Evolutionary conservation across 306 rosid genomes (phyloP).

Genomic region (Cucurbita pepo): DNA sequence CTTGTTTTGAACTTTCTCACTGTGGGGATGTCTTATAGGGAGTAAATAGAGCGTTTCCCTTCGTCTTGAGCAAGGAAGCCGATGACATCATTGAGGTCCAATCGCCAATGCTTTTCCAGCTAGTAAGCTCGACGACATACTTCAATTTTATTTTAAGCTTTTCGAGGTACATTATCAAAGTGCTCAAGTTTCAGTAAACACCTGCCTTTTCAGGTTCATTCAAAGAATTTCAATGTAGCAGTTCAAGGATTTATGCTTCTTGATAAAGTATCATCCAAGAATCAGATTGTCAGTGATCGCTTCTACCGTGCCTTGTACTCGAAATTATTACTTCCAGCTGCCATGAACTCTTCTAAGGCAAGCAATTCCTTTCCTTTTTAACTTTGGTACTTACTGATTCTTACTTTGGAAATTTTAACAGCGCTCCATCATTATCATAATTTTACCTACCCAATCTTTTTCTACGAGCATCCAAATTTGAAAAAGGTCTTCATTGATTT

Average conservation of each 20-base stretch:
- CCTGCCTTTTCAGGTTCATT: conserved; percentile 64
- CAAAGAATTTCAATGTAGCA: conserved; percentile 77
- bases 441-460: not conserved
- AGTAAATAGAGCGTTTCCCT: conserved; percentile 91
- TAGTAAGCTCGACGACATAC: conserved; percentile 32
- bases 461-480: not conserved
- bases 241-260: conserved; percentile 95
- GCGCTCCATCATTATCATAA: not conserved
- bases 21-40: conserved; percentile 37
- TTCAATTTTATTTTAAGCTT: not conserved
- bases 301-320: conserved; percentile 85
- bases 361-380: not conserved
- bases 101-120: conserved; percentile 80
- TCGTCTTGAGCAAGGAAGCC: conserved; percentile 66
- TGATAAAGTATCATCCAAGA: conserved; percentile 85
- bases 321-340: conserved; percentile 78
- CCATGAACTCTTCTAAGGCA: conserved; percentile 85
- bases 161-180: not conserved
- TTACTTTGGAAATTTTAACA: not conserved
- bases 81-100: conserved; percentile 84
- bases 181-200: not conserved
- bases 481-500: not conserved
- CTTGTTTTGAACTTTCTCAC: not conserved
- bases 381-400: not conserved
- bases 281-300: conserved; percentile 78